Conservation (phyloP, 805 yeast genomes). For the Sungouiozyma ichnusensis region DNA sequence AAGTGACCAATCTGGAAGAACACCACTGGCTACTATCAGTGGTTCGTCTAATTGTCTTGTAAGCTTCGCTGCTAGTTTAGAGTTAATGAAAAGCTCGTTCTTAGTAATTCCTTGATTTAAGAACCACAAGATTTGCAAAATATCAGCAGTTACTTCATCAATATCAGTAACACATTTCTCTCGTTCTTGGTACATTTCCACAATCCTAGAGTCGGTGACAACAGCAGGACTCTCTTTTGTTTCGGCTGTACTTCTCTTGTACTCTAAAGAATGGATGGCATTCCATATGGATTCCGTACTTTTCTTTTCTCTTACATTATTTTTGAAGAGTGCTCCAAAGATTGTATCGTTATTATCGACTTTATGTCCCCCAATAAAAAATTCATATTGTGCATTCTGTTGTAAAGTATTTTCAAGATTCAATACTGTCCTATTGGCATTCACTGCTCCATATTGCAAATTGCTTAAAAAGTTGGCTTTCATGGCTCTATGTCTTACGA, state of each 20-base stretch:
- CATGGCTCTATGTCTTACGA: conserved; percentile 32
- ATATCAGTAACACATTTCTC: not conserved
- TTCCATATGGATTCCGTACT: conserved; percentile 49
- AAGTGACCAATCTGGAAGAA: conserved; percentile 77
- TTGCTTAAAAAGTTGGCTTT: conserved; percentile 18
- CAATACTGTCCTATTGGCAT: not conserved
- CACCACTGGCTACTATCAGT: conserved; percentile 73
- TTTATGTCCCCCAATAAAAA: conserved; percentile 44
- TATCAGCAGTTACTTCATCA: conserved; percentile 17
- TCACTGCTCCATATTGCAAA: conserved; percentile 12
- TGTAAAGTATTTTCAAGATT: not conserved
- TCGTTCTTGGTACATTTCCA: conserved; percentile 20
- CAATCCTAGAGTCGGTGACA: conserved; percentile 15
- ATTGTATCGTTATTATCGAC: conserved; percentile 61
- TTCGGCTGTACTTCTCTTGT: conserved; percentile 30
- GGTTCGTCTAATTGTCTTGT: conserved; percentile 86
- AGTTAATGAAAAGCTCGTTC: conserved; percentile 47
- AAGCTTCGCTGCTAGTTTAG: conserved; percentile 76
- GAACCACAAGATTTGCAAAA: conserved; percentile 39
- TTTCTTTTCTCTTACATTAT: conserved; percentile 31
- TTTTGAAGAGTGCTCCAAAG: conserved; percentile 60
- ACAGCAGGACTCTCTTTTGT: conserved; percentile 9
- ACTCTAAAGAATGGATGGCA: conserved; percentile 42
- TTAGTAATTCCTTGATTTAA: conserved; percentile 28
- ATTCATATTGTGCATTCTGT: conserved; percentile 39